Conservation (phyloP, 371 early-diverging fungal species). For the Syncephalis fuscata region DNA sequence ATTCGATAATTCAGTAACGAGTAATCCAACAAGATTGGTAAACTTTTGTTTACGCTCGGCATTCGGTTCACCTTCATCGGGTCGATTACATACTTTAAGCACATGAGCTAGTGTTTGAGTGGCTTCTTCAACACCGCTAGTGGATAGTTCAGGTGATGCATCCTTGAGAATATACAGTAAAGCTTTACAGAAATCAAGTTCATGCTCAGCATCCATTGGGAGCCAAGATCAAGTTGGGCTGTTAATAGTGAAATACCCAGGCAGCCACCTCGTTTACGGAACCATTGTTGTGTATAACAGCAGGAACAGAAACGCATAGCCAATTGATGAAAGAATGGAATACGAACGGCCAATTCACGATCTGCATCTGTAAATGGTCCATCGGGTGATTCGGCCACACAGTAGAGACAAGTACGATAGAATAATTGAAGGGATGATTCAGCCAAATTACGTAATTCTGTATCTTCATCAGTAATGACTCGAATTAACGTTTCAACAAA, state of each 20-base stretch:
- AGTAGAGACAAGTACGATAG: slow-evolving; percentile 31
- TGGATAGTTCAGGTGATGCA: slow-evolving; percentile 62
- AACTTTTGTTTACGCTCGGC: slow-evolving; percentile 37
- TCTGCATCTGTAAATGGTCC: slow-evolving; percentile 23
- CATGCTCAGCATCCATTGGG: slow-evolving; percentile 84
- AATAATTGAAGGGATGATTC: slow-evolving; percentile 45
- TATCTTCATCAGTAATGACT: slow-evolving; percentile 51
- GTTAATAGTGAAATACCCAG: slow-evolving; percentile 71
- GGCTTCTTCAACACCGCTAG: slow-evolving; percentile 56
- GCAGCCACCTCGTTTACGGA: slow-evolving; percentile 76
- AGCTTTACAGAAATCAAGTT: slow-evolving; percentile 82
- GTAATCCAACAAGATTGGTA: slow-evolving; percentile 53
- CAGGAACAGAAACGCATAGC: slow-evolving; percentile 64
- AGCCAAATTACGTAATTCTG: slow-evolving; percentile 40
- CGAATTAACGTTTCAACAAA: slow-evolving; percentile 70
- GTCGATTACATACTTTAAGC: slow-evolving; percentile 63
- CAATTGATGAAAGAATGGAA: slow-evolving; percentile 59
- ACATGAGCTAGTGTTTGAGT: slow-evolving; percentile 59
- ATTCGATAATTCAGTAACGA: slow-evolving; percentile 85
- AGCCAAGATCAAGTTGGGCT: slow-evolving; percentile 65
- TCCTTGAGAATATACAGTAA: slow-evolving; percentile 90
- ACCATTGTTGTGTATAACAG: slow-evolving; percentile 78
- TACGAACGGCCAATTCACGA: slow-evolving; percentile 35
- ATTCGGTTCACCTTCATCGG: slow-evolving; percentile 30
- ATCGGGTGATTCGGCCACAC: slow-evolving; percentile 1